phyloP scores from a whole-genome alignment of 805 yeast species.

The Kodamaea hsintzibuensis region DNA sequence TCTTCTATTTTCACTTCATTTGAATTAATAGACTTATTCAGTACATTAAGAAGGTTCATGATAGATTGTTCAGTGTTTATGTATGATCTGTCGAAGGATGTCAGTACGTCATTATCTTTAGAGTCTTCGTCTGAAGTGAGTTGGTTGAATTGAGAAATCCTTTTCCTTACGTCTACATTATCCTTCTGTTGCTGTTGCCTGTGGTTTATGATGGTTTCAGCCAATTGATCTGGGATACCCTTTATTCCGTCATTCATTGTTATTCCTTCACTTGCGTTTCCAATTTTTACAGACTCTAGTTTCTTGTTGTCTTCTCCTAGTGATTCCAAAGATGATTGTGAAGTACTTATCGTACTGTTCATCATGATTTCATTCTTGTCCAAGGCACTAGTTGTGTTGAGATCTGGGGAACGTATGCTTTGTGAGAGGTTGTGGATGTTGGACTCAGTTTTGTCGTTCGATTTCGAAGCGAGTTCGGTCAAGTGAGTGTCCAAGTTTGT shows the following conservation, averaged over 20 bases:
- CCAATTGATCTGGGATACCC: constrained; percentile 41
- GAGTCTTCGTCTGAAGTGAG: constrained; percentile 2
- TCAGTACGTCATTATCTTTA: constrained; percentile 14
- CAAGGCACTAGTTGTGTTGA: constrained; percentile 19
- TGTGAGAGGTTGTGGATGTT: constrained; percentile 39
- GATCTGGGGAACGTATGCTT: constrained; percentile 23
- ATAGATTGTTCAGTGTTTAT: constrained; percentile 42
- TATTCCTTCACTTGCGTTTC: constrained; percentile 19
- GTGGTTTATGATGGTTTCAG: constrained; percentile 24
- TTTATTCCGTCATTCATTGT: constrained; percentile 44
- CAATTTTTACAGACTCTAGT: constrained; percentile 19
- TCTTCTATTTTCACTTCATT: constrained; percentile 4
- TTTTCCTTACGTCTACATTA: constrained; percentile 2
- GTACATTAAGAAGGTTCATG: constrained; percentile 31
- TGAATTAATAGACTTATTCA: background rate
- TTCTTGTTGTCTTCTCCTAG: constrained; percentile 29
- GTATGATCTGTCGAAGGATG: constrained; percentile 36
- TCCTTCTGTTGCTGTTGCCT: constrained; percentile 4
- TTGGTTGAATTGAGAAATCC: constrained; percentile 8
- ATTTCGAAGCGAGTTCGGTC: constrained; percentile 25
- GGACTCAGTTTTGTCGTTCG: constrained; percentile 23
- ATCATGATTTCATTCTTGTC: constrained; percentile 27
- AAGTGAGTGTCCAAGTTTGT: constrained; percentile 39
- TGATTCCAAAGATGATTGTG: constrained; percentile 43
- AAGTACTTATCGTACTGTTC: constrained; percentile 27